Percentiles rank a stretch among this genome's conserved stretches.
Conservation (phyloP, 352 stramenopile genomes). For the Phytopythium vexans region DNA sequence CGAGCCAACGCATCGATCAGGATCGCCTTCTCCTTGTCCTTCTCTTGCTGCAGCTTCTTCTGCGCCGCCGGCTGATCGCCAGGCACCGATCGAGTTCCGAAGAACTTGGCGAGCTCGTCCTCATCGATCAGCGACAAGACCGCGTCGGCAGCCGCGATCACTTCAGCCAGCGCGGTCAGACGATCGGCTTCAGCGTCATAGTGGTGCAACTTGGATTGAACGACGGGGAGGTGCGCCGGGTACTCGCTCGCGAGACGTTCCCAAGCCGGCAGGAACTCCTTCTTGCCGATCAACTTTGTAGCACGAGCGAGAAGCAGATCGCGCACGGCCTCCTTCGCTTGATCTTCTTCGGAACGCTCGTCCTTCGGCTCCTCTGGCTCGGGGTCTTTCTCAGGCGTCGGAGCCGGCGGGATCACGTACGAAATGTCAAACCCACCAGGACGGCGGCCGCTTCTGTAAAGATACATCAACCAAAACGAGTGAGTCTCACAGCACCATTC, state of each 20-base stretch:
- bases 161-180: slow-evolving; percentile 32
- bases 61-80: slow-evolving; percentile 41
- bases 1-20: slow-evolving; percentile 64
- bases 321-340: slow-evolving; percentile 70
- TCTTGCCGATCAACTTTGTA: slow-evolving; percentile 68
- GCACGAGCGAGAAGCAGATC: slow-evolving; percentile 64
- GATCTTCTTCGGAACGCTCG: slow-evolving; percentile 58
- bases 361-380: slow-evolving; percentile 68
- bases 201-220: slow-evolving; percentile 74
- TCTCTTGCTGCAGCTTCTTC: slow-evolving; percentile 77
- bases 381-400: slow-evolving; percentile 51
- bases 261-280: slow-evolving; percentile 52
- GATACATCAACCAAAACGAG: slow-evolving; percentile 5
- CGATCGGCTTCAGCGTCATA: slow-evolving; percentile 59
- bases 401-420: slow-evolving; percentile 70
- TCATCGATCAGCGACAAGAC: slow-evolving; percentile 62
- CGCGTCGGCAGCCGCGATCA: slow-evolving; percentile 51
- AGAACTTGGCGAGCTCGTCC: slow-evolving; percentile 69
- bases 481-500: slow-evolving; percentile 6
- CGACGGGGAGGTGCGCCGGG: slow-evolving; percentile 50
- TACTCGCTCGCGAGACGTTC: slow-evolving; percentile 49
- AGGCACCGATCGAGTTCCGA: slow-evolving; percentile 57
- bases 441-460: slow-evolving; percentile 39
- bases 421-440: slow-evolving; percentile 68
- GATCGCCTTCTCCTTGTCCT: slow-evolving; percentile 66